Conservation (phyloP, 495 filamentous ascomycete genomes). For the Talaromyces stipitatus region DNA sequence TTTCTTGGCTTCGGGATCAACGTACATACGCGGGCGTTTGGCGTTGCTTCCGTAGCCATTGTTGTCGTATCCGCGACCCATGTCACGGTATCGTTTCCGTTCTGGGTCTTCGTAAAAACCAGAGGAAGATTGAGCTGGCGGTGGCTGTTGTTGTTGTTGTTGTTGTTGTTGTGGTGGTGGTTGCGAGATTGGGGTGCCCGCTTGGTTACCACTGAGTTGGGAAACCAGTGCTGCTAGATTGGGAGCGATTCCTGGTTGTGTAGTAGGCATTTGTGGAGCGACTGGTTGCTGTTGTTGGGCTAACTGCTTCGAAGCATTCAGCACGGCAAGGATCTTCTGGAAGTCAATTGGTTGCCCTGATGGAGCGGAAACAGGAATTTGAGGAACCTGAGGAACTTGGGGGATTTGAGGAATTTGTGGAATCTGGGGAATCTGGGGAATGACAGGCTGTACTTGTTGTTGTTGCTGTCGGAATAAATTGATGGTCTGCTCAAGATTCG, state of each 20-base stretch:
- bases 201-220: slow-evolving; percentile 32
- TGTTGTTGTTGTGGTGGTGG: too few species aligned
- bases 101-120: slow-evolving; percentile 31
- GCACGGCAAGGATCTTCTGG: slow-evolving; percentile 27
- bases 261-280: slow-evolving; percentile 17
- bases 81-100: slow-evolving; percentile 36
- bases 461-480: slow-evolving; percentile 39
- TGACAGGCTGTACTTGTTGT: slow-evolving; percentile 12
- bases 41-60: slow-evolving; percentile 20
- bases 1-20: slow-evolving; percentile 18
- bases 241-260: slow-evolving; percentile 23
- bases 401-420: slow-evolving; percentile 11
- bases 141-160: too few species aligned
- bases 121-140: slow-evolving; percentile 14
- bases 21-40: slow-evolving; percentile 29
- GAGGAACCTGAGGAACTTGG: slow-evolving; percentile 14
- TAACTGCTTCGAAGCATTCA: slow-evolving; percentile 28
- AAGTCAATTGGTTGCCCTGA: slow-evolving; percentile 21
- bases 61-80: slow-evolving; percentile 20
- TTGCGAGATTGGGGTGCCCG: slow-evolving; percentile 16
- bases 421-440: slow-evolving; percentile 13
- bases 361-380: slow-evolving; percentile 14
- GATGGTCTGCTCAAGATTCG: slow-evolving; percentile 33
- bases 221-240: slow-evolving; percentile 45
- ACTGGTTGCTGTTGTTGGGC: slow-evolving; percentile 17